These are phyloP conservation scores for Zarea fungicola DNA, from an alignment of 2,329 filamentous ascomycete genomes.

Conservation along the genomic window DNA sequence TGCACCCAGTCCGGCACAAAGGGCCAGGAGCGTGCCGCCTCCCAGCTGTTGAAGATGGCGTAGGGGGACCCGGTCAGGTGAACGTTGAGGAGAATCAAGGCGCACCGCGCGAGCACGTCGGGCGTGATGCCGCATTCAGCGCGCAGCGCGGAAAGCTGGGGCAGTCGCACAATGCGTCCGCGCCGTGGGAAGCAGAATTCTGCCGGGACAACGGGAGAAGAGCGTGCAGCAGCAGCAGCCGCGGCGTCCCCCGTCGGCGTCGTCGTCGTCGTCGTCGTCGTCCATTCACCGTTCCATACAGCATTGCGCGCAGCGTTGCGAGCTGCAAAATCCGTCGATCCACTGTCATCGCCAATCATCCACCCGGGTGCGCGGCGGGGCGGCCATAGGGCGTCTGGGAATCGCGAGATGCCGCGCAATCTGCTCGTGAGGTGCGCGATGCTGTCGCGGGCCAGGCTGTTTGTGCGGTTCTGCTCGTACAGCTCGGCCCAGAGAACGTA, in stretches of 20 bases:
- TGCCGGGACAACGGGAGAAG: conserved; percentile 22
- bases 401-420: conserved; percentile 31
- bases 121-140: conserved; percentile 20
- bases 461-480: conserved; percentile 25
- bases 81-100: conserved; percentile 29
- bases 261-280: too few relatives aligned
- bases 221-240: too few relatives aligned
- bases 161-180: conserved; percentile 25
- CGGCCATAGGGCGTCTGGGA: conserved; percentile 28
- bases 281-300: conserved; percentile 25
- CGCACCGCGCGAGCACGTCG: conserved; percentile 26
- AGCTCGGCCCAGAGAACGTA: conserved; percentile 30
- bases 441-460: conserved; percentile 23
- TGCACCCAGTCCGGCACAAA: conserved; percentile 33
- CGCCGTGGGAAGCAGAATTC: conserved; percentile 27
- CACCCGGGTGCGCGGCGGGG: conserved; percentile 27
- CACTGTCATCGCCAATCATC: conserved; percentile 28
- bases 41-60: conserved; percentile 30
- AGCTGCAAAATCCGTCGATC: conserved; percentile 12
- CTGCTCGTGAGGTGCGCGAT: conserved; percentile 25
- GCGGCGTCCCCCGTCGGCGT: too few relatives aligned
- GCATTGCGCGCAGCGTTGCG: neutral
- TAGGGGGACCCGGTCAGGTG: conserved; percentile 26
- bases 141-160: conserved; percentile 21
- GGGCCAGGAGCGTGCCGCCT: conserved; percentile 32